Conservation (phyloP, 1,139 yeast species). For the Casaregolazyma suthepensis region DNA sequence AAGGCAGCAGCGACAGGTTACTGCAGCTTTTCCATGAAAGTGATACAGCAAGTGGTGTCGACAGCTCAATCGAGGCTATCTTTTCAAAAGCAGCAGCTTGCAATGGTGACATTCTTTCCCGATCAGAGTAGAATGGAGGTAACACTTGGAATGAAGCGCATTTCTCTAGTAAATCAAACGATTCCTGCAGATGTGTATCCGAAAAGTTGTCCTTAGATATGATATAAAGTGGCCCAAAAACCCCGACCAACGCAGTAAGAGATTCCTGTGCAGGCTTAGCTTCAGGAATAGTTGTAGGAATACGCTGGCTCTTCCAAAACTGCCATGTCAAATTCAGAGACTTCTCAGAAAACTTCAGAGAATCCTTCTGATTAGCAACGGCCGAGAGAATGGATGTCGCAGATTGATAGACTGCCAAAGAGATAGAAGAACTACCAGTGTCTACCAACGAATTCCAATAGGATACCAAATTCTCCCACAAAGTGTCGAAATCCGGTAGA, state of each 20-base stretch:
- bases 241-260: constrained; percentile 25
- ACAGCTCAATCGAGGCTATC: constrained; percentile 20
- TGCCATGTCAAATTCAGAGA: constrained; percentile 44
- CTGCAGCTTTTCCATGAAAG: constrained; percentile 19
- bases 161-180: constrained; percentile 19
- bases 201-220: constrained; percentile 15
- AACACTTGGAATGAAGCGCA: constrained; percentile 25
- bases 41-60: constrained; percentile 13
- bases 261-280: constrained; percentile 27
- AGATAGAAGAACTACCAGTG: constrained; percentile 43
- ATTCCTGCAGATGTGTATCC: constrained; percentile 15
- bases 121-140: constrained; percentile 30
- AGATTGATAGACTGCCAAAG: constrained; percentile 47
- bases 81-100: constrained; percentile 28
- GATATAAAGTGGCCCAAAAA: constrained; percentile 23
- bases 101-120: constrained; percentile 30
- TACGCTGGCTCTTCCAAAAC: constrained; percentile 56
- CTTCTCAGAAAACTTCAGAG: constrained; percentile 28
- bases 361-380: constrained; percentile 22
- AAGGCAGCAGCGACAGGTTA: constrained; percentile 17
- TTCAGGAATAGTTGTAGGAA: constrained; percentile 27
- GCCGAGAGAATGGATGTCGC: constrained; percentile 43
- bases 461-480: constrained; percentile 49
- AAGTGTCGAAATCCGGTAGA: constrained; percentile 22
- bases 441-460: constrained; percentile 41